Conservation (phyloP, 2,329 filamentous ascomycete species). For the Triangularia verruculosa region DNA sequence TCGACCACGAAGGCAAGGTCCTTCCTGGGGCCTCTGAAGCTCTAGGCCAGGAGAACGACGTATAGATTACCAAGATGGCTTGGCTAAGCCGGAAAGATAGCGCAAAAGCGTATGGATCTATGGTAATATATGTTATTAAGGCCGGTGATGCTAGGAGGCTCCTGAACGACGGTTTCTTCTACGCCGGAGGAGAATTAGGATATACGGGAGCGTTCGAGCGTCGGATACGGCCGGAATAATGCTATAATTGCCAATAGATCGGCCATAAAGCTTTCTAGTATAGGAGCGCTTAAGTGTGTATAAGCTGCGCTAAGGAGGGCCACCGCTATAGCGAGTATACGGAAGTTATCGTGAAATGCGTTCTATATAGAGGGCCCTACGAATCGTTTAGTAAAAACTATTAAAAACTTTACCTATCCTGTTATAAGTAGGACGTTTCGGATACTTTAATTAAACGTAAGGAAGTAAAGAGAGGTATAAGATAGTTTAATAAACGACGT, state of each 20-base stretch:
- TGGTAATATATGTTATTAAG: constrained; percentile 8
- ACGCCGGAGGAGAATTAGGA: constrained; percentile 1
- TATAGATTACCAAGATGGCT: constrained; percentile 9
- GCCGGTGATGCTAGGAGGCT: constrained; percentile 4
- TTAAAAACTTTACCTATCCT: neutral
- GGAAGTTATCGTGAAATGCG: neutral
- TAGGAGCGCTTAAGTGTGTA: neutral
- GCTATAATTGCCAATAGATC: neutral
- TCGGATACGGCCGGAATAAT: neutral
- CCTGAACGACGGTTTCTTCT: neutral
- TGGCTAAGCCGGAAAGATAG: constrained; percentile 8
- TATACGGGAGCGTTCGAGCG: constrained; percentile 1
- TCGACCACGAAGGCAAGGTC: constrained; percentile 14
- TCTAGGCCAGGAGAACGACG: constrained; percentile 12
- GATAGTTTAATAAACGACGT: neutral
- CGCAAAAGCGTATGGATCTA: constrained; percentile 10
- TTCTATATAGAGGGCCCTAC: neutral
- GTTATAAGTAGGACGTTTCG: neutral
- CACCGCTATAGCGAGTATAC: neutral
- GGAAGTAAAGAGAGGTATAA: neutral
- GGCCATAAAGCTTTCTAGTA: neutral
- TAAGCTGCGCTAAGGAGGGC: neutral
- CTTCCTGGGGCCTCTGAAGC: constrained; percentile 6
- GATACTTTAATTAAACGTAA: neutral
- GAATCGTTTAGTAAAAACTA: constrained; percentile 1